Percentiles rank a stretch among this genome's conserved stretches.
These are phyloP conservation scores for Corymbia citriodora DNA, from an alignment of 441 rosid species.

Conservation along the genomic window DNA sequence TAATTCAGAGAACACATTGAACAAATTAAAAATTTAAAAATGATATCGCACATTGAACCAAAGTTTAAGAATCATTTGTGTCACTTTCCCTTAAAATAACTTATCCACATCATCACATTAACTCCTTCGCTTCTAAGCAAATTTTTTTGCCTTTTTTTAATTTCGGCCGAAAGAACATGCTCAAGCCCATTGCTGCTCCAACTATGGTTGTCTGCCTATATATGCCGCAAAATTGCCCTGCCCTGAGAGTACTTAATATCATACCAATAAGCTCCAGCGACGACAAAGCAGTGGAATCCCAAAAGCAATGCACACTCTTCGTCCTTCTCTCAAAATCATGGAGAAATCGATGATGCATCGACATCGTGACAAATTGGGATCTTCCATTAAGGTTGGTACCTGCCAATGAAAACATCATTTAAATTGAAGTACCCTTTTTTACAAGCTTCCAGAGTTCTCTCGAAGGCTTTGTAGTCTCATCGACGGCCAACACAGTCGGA, in stretches of 20 bases:
- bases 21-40: too few relatives aligned
- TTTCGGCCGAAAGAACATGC: neutral
- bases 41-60: too few relatives aligned
- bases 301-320: neutral
- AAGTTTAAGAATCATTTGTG: neutral
- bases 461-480: neutral
- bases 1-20: fast-evolving
- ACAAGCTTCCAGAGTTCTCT: neutral
- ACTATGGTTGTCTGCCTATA: neutral
- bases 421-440: fast-evolving
- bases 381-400: neutral
- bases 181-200: neutral
- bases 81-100: neutral
- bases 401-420: neutral
- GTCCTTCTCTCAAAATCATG: neutral
- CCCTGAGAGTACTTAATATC: neutral
- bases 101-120: neutral
- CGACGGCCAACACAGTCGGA: fast-evolving
- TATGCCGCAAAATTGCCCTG: neutral
- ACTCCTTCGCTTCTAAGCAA: neutral
- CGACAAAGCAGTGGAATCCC: neutral
- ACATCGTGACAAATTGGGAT: neutral
- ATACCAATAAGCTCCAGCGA: neutral
- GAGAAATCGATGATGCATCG: neutral
- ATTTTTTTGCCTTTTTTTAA: neutral